phyloP scores from a whole-genome alignment of 179 eudicot genomes.

The Silene noctiflora region DNA sequence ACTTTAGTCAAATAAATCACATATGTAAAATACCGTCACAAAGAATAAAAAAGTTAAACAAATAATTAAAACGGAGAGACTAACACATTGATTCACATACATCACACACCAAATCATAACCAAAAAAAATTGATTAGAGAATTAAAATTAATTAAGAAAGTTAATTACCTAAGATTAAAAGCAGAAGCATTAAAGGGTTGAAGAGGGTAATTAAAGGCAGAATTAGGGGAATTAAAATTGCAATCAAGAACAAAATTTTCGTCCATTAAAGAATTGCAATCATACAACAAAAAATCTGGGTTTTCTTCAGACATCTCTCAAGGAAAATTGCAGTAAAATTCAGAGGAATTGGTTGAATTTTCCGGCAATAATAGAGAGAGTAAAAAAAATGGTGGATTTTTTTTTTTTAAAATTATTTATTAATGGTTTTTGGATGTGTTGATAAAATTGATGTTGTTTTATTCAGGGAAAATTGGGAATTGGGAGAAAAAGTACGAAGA shows the following conservation, averaged over 20 bases:
- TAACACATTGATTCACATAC: too few relatives aligned
- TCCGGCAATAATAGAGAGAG: conserved; percentile 15
- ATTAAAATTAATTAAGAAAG: neutral
- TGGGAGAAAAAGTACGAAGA: neutral
- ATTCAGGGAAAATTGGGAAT: neutral
- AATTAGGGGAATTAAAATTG: conserved; percentile 37
- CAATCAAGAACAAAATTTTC: conserved; percentile 46
- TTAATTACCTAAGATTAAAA: conserved; percentile 39
- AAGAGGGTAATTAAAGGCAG: conserved; percentile 52
- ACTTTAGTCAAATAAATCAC: too few relatives aligned
- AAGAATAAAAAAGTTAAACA: too few relatives aligned
- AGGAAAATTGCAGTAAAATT: conserved; percentile 22
- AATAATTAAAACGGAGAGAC: too few relatives aligned
- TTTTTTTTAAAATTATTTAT: neutral
- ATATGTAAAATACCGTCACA: too few relatives aligned
- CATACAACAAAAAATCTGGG: conserved; percentile 62
- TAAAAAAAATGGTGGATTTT: conserved; percentile 16
- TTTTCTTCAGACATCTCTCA: conserved; percentile 57
- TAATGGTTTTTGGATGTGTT: neutral
- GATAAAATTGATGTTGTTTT: neutral
- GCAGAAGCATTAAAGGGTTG: conserved; percentile 40
- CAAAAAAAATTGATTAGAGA: conserved; percentile 7
- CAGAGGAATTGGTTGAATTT: conserved; percentile 13
- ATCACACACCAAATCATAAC: conserved; percentile 2
- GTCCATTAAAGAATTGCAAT: conserved; percentile 48